Base-by-base conservation (phyloP, 495 filamentous ascomycete genomes). In the Oidiodendron maius region DNA sequence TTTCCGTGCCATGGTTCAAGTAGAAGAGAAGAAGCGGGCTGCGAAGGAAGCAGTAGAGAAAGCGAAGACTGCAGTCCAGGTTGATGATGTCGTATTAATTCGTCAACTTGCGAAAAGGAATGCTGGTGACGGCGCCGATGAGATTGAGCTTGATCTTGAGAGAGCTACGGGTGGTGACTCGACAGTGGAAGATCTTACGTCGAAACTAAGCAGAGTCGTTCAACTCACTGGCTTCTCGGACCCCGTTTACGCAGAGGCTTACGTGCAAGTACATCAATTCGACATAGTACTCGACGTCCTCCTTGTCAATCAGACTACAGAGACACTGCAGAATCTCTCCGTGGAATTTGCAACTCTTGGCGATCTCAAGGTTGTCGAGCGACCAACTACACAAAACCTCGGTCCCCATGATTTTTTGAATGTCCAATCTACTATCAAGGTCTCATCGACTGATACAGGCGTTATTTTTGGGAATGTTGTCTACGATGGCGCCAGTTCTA, bases 391-490 rank as follows among this genome's bases (percentile, higher is more conserved):
- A 10, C 91, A 97, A 65, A 97, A 96, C 63, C 77, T 99, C 3
- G 89, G 81, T 13, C 88, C 91, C 3, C 90, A 94, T 59, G 91
- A 96, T 60, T 99, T 99, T 78, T 80, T 89, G 68, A 96, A 96
- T 61, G 88, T 97, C 18, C 93, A 97, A 68, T 89, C 87, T 61
- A 97, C 93, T n/a, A 91, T 99, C 75, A 97, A 96, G 74, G 94
- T 99, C 16, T 94, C 88, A 12, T 96, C 90, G 21, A 99, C 94
- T 8, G 94, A 99, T 65, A 97, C 94, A 1, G 94, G 94, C 51
- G 94, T 99, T 51, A 99, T 99, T 57, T 99, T 99, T 61, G 94
- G 94, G 40, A 99, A 99, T 63, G 90, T 99, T 17, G 88, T 99
- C 23, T 99, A 99, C 64, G 94, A 99, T 52, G 93, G 93, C 28